These are phyloP conservation scores for Xylaria polymorpha DNA, from an alignment of 2,329 filamentous ascomycete genomes.

Conservation along the genomic window DNA sequence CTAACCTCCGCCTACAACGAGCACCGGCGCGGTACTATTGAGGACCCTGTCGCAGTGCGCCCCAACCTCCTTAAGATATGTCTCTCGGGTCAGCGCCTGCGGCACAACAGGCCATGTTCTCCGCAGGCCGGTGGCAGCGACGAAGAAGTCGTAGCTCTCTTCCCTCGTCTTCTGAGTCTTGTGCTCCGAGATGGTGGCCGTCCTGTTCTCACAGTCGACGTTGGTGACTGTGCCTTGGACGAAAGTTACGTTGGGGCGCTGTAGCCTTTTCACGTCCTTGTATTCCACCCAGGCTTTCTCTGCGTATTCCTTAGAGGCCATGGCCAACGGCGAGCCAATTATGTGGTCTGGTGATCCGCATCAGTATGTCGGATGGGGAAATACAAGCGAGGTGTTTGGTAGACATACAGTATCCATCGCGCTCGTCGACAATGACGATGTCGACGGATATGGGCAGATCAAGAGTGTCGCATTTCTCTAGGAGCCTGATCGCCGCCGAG, in stretches of 20 bases:
- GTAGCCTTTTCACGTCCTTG: constrained; percentile 73
- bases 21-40: constrained; percentile 67
- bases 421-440: constrained; percentile 80
- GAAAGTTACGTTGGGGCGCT: constrained; percentile 69
- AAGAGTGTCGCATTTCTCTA: constrained; percentile 69
- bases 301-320: constrained; percentile 72
- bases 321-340: constrained; percentile 79
- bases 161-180: constrained; percentile 57
- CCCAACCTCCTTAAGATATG: constrained; percentile 71
- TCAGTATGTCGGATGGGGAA: constrained; percentile 27
- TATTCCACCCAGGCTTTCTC: constrained; percentile 77
- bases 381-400: not conserved
- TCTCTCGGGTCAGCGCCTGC: constrained; percentile 68
- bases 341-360: constrained; percentile 69
- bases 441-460: constrained; percentile 67
- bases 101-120: constrained; percentile 80
- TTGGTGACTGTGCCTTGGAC: constrained; percentile 72
- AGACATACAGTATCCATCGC: constrained; percentile 82
- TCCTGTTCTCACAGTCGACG: constrained; percentile 70
- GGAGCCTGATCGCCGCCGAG: constrained; percentile 72
- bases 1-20: constrained; percentile 77
- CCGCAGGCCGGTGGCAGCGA: constrained; percentile 76
- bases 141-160: constrained; percentile 77
- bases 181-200: constrained; percentile 65
- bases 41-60: constrained; percentile 68